Base-by-base conservation (phyloP, 768 basidiomycete species). In the Daedaleopsis sinensis region DNA sequence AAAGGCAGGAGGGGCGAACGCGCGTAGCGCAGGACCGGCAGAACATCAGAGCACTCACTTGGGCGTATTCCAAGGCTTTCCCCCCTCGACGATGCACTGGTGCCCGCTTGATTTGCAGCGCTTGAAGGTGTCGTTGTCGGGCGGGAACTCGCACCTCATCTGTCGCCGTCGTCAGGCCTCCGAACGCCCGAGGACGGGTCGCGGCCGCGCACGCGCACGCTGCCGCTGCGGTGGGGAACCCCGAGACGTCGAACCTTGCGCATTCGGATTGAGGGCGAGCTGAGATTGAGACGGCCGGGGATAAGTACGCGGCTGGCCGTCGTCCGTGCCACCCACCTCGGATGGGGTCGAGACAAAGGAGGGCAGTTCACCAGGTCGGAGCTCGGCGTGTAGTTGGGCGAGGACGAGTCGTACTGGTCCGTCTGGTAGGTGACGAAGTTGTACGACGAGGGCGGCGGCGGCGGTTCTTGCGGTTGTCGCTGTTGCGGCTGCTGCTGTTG, bases 71-170 rank as follows among this genome's bases (percentile, higher is more conserved):
- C 86, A 81, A 55, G 85, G 89, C 76, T 91, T 92, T 62, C 91
- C 82, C 52, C 91, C 91, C 74, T 93, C 91, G 42, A 93, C 91
- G 65, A 93, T 86, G 72, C 92, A 94, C 46, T 85, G 80, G 74
- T 92, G 89, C 1, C 89, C 87, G 53, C 86, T 83, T 27, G 81
- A 67, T 67, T 84, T 87, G 74, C 92, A 94, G 51, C 92, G 84
- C 69, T 82, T 87, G 76, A 92, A 94, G n/a, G 88, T 86, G 68
- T 84, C 86, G 56, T 89, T 85, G 62, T 84, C 79, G 65, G 78
- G 79, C 42, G 88, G 88, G 71, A 93, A 93, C 66, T 87, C 88
- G 75, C 92, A 94, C 80, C 89, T 93, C 92, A 94, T 94, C 89
- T 93, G 64, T 62, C 61, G 42, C 47, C 32, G 35, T 36, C 46